Percentiles rank a stretch among this genome's conserved stretches.
phyloP scores from a whole-genome alignment of 2,329 filamentous ascomycete species.

The Colletotrichum caudatum region DNA sequence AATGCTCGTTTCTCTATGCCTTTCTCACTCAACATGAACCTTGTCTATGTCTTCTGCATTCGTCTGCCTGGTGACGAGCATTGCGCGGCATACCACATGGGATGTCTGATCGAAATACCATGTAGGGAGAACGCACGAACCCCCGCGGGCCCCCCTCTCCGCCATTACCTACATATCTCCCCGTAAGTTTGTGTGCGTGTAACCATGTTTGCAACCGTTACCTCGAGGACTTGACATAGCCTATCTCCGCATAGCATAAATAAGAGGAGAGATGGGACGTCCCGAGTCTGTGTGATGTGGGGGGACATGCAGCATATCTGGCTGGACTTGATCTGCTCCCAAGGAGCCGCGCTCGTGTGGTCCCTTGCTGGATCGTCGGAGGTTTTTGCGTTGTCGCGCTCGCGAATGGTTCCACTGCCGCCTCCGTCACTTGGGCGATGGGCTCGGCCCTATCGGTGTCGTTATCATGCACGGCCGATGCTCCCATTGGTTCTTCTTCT shows the following conservation, averaged over 20 bases:
- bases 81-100: not conserved
- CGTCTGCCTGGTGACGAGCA: not conserved
- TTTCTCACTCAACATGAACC: not conserved
- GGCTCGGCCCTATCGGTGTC: not conserved
- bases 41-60: conserved; percentile 11
- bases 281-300: not conserved
- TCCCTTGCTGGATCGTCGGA: not conserved
- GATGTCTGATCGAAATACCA: not conserved
- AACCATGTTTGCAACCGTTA: not conserved
- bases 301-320: not conserved
- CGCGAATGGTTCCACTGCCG: not conserved
- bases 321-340: too few species aligned
- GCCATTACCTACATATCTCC: not conserved
- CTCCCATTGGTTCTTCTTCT: not conserved
- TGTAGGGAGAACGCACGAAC: not conserved
- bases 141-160: not conserved
- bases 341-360: not conserved
- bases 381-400: not conserved
- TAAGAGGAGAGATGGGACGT: not conserved
- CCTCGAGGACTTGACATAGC: not conserved
- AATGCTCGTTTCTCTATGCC: not conserved
- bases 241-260: not conserved
- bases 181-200: not conserved
- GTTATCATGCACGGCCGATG: not conserved
- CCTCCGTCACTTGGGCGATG: not conserved